Base-by-base conservation (phyloP, 2,329 filamentous ascomycete genomes). In the Knufia petricola region DNA sequence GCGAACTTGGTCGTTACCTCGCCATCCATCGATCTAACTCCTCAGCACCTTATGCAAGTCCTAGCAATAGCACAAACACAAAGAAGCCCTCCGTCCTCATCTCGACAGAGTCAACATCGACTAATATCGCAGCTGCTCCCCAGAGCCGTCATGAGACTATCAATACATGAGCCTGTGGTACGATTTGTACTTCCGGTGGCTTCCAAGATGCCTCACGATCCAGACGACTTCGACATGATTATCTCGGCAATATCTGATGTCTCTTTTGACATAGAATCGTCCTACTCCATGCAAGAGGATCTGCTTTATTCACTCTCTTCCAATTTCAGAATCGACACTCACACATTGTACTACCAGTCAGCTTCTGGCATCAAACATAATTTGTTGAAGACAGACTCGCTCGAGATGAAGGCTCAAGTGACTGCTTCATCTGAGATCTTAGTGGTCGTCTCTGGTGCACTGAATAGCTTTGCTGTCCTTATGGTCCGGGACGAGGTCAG, bases 1-100 rank as follows among this genome's bases (percentile, higher is more conserved):
- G 89, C 90, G 34, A 98, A 98, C 64, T 81, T 94, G 4, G 90
- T 98, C 40, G 81, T 96, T 52, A 98, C 92, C 0, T 98, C 92
- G 3, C 92, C 92, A 0, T 95, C 92, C 0, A 73, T 96, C 44
- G 92, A 98, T 64, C 73, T 98, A 28, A 87, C 94, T 62, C 90
- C 92, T 2, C 86, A 87, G 55, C 90, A 96, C 68, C 72, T 98
- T 13, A 90, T 92, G 1, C 75, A 95, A 7, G 72, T 96, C 19
- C 70, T 95, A 41, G 84, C 85, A 17, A 73, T 96, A 54, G 69
- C 88, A 37, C 82, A 82, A 56, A 73, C 73, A 6, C 77, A 73
- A 49, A 68, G 69, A 6, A 71, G 64, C 61, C 64, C 17, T 59
- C 61, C 60, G 57, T 61, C 64, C 15, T 66, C 68, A n/a, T 64